These are phyloP conservation scores for peach (Prunus persica) DNA, from an alignment of 306 rosid genomes.

Conservation along the genomic window Prunus_persica_NCBIv2 NC_034010.1:22535001-22535500, in stretches of 20 bases:
- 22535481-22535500: neutral
- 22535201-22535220: slow-evolving; percentile 86
- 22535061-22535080: neutral
- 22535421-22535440: neutral
- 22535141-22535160: slow-evolving; percentile 7
- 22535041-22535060: slow-evolving; percentile 1
- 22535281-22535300: neutral
- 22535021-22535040: neutral
- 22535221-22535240: slow-evolving; percentile 87
- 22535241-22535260: slow-evolving; percentile 87
- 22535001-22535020: neutral
- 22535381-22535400: neutral
- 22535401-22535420: neutral
- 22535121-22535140: neutral
- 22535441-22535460: neutral
- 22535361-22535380: slow-evolving; percentile 36
- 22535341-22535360: neutral
- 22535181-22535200: slow-evolving; percentile 57
- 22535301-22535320: neutral
- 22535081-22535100: neutral
- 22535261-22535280: slow-evolving; percentile 42
- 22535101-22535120: slow-evolving; percentile 13
- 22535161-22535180: slow-evolving; percentile 45
- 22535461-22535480: neutral
- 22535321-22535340: slow-evolving; percentile 3